A percentile compares a stretch with the other conserved stretches of the same genome.
phyloP scores from a whole-genome alignment of 2,329 filamentous ascomycete genomes.

The Bipolaris zeicola region DNA sequence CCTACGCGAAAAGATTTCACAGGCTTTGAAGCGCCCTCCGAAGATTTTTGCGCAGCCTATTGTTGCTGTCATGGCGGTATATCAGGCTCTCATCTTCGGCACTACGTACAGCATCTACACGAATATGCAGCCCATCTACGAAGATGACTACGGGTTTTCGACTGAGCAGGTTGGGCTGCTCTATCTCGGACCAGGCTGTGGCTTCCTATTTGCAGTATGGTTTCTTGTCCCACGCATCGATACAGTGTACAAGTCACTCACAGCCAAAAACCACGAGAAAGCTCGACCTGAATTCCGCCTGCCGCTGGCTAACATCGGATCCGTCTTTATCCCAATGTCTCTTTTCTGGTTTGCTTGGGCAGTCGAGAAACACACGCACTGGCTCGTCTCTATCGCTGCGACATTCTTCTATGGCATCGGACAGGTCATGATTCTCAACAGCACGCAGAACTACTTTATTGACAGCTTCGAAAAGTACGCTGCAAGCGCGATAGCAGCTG shows the following conservation, averaged over 20 bases:
- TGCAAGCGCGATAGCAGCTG: constrained; percentile 57
- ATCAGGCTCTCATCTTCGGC: constrained; percentile 55
- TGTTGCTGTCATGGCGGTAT: constrained; percentile 53
- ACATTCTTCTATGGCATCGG: constrained; percentile 59
- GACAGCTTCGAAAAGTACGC: constrained; percentile 59
- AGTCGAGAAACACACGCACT: constrained; percentile 50
- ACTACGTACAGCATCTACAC: constrained; percentile 57
- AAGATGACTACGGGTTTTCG: constrained; percentile 51
- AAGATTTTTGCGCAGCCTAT: constrained; percentile 55
- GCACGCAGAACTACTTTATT: constrained; percentile 62
- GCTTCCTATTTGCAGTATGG: constrained; percentile 53
- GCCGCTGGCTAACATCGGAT: constrained; percentile 54
- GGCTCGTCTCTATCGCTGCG: constrained; percentile 49
- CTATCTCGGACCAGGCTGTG: constrained; percentile 53
- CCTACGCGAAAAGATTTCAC: constrained; percentile 43
- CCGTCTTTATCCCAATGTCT: constrained; percentile 51
- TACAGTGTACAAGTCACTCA: constrained; percentile 53
- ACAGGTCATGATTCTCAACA: constrained; percentile 60
- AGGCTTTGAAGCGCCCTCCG: constrained; percentile 49
- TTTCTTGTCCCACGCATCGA: constrained; percentile 57
- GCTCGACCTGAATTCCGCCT: constrained; percentile 52
- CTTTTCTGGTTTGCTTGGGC: constrained; percentile 54
- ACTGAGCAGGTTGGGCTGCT: constrained; percentile 55
- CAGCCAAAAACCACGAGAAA: constrained; percentile 49
- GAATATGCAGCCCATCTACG: constrained; percentile 56